A percentile compares a stretch with the other conserved stretches of the same genome.
Conservation (phyloP, 2,329 filamentous ascomycete species). For the Cryphonectria japonica region DNA sequence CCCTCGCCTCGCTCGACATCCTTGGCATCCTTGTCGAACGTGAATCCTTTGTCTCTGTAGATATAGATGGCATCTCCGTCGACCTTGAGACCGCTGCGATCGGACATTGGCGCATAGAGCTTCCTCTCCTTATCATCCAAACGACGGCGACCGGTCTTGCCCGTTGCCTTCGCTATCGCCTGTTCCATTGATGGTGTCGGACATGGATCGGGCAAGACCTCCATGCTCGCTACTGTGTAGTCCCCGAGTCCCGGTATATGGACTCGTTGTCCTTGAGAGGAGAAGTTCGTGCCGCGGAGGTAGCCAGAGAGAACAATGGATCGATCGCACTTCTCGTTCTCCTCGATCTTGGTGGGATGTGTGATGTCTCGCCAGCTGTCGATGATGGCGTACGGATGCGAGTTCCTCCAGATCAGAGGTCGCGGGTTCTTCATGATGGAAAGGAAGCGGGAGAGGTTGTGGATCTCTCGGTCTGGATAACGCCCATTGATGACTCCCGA, state of each 20-base stretch:
- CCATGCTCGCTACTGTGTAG: constrained; percentile 79
- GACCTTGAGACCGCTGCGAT: constrained; percentile 92
- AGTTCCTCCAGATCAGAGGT: constrained; percentile 94
- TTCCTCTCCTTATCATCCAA: constrained; percentile 97
- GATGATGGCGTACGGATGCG: constrained; percentile 90
- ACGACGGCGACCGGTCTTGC: constrained; percentile 78
- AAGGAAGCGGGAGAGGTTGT: constrained; percentile 92
- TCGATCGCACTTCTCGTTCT: constrained; percentile 86
- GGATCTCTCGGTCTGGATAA: constrained; percentile 94
- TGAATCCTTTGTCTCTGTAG: constrained; percentile 71
- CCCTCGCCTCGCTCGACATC: constrained; percentile 83
- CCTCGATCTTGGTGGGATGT: constrained; percentile 87
- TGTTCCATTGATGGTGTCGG: constrained; percentile 92
- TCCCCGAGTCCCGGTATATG: constrained; percentile 94
- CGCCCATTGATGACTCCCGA: constrained; percentile 95
- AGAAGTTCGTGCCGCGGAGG: constrained; percentile 91
- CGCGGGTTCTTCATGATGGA: constrained; percentile 99
- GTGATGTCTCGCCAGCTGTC: constrained; percentile 96
- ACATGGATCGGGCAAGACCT: constrained; percentile 89
- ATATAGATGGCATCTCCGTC: constrained; percentile 98
- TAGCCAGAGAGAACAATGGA: constrained; percentile 93
- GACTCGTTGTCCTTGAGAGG: constrained; percentile 80
- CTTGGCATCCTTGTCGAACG: constrained; percentile 70
- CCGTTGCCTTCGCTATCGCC: constrained; percentile 79
- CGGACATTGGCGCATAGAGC: constrained; percentile 96